Base-by-base conservation (phyloP, 2,329 filamentous ascomycete species). In the Nemania sp. region DNA sequence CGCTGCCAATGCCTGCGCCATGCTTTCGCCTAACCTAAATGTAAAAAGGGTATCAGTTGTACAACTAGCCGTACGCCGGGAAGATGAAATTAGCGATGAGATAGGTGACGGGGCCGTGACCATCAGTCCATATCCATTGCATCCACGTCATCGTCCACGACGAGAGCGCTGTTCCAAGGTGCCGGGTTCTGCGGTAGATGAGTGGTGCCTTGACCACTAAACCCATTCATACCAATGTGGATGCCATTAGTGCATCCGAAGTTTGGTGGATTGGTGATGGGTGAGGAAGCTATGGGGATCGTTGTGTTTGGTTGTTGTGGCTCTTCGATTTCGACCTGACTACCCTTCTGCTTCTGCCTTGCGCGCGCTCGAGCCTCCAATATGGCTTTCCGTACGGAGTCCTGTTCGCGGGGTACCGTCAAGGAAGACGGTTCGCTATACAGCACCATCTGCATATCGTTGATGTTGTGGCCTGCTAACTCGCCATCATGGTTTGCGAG, bases 311-410 rank as follows among this genome's bases (percentile, higher is more conserved):
- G 18, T 3, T 29, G 38, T n/a, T 35, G 49, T 15, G 15, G 35
- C 22, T 58, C 56, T 45, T 61, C 54, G n/a, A 24, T 45, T 22
- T 58, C 38, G 13, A 32, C 20, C 61, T 76, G 75, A 74, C 83
- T 81, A 61, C 76, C 77, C 67, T 80, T 82, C 75, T 89, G 87
- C 77, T 77, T 81, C 72, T 92, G 88, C 61, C 92, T 83, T 38
- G 89, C 85, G 62, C 93, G 86, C 54, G 87, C 87, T 60, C 93
- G 87, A 2, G 92, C 89, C 78, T 97, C 94, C 60, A 95, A 84
- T 71, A 98, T 94, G 8, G 93, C 93, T 79, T 90, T 93, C 67
- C 93, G 87, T 69, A 97, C 93, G 69, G 87, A 91, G 78, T 95
- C 91, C 32, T 91, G 86, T 72, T 93, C 90, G 77, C 89, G 86